Percentiles rank a stretch among this genome's conserved stretches.
Conservation (phyloP, 2,329 filamentous ascomycete genomes). For the Cladosporium velox region DNA sequence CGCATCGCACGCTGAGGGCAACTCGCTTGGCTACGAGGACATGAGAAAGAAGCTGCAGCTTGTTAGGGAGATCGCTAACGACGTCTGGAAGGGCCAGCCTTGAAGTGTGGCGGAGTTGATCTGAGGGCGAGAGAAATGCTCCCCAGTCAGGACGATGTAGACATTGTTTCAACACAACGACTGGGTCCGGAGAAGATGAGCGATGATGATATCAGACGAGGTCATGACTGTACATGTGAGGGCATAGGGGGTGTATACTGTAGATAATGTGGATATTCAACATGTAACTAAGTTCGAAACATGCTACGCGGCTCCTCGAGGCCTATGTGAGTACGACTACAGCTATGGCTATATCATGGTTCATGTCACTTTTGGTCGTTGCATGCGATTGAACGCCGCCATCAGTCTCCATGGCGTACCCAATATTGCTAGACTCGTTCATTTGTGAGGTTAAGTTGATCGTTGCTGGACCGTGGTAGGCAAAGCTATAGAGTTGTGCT, state of each 20-base stretch:
- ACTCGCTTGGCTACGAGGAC: slow-evolving; percentile 67
- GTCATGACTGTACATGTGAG: slow-evolving; percentile 1
- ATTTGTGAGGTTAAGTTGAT: not conserved
- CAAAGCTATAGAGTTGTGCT: not conserved
- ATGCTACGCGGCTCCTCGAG: not conserved
- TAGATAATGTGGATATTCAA: slow-evolving; percentile 18
- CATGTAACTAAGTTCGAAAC: not conserved
- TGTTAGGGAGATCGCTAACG: slow-evolving; percentile 70
- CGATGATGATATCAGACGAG: slow-evolving; percentile 11
- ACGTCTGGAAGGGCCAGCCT: slow-evolving; percentile 65
- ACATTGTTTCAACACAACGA: slow-evolving; percentile 13
- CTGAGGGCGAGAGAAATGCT: not conserved
- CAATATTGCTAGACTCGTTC: not conserved
- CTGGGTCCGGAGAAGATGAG: not conserved
- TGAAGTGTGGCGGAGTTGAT: slow-evolving; percentile 33
- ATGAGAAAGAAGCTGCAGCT: slow-evolving; percentile 73
- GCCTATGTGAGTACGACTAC: not conserved
- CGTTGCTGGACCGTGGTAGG: not conserved
- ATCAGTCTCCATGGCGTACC: not conserved
- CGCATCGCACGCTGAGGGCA: slow-evolving; percentile 73
- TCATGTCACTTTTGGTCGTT: not conserved
- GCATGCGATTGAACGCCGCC: not conserved
- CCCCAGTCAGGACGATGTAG: not conserved
- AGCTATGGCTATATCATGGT: not conserved
- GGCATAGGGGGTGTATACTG: not conserved